These are phyloP conservation scores for Dictyostelium purpureum DNA, from an alignment of 78 protist genomes.

Conservation along the genomic window DNA sequence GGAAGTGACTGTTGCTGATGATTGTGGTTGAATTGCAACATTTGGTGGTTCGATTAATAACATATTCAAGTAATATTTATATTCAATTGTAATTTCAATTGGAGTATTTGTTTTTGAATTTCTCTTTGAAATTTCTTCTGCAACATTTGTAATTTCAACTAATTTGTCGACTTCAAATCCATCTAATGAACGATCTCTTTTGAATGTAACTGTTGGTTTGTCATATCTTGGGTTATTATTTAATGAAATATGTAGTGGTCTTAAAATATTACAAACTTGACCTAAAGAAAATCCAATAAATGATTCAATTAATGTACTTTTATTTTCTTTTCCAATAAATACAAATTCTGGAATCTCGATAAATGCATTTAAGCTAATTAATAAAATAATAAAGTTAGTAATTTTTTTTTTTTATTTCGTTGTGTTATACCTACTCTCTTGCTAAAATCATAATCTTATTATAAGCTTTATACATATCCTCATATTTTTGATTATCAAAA, in stretches of 20 bases:
- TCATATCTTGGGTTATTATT: slow-evolving; percentile 53
- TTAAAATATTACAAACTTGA: neutral
- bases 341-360: slow-evolving; percentile 85
- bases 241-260: slow-evolving; percentile 47
- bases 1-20: neutral
- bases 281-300: slow-evolving; percentile 79
- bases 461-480: slow-evolving; percentile 62
- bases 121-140: slow-evolving; percentile 19
- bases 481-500: slow-evolving; percentile 64
- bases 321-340: slow-evolving; percentile 79
- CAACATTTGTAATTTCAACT: neutral
- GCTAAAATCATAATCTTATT: slow-evolving; percentile 76
- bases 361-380: slow-evolving; percentile 70
- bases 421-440: slow-evolving; percentile 27
- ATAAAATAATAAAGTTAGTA: neutral
- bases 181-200: slow-evolving; percentile 59
- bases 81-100: slow-evolving; percentile 57
- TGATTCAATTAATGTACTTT: slow-evolving; percentile 61
- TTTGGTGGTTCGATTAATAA: slow-evolving; percentile 64
- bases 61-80: slow-evolving; percentile 61
- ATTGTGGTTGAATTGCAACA: neutral
- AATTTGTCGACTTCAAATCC: slow-evolving; percentile 35
- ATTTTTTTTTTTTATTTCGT: neutral
- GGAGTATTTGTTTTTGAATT: slow-evolving; percentile 26
- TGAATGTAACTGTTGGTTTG: slow-evolving; percentile 44